Percentiles rank a stretch among this genome's conserved stretches.
phyloP scores from a whole-genome alignment of 768 basidiomycete species.

The Termitomyces sp. region DNA sequence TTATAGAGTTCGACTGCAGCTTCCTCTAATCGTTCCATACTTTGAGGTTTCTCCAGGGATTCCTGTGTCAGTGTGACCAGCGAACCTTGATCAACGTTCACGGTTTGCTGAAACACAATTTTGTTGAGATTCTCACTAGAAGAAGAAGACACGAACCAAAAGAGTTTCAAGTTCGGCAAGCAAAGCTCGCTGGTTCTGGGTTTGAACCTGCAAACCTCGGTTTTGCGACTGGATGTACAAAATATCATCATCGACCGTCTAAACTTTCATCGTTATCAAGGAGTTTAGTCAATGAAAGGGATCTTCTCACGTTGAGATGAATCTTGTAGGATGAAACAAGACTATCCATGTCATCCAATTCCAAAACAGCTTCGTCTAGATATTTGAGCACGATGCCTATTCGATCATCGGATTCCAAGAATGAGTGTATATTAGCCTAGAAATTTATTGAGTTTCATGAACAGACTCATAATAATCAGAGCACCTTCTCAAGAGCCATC shows the following conservation, averaged over 20 bases:
- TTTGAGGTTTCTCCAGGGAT: conserved; percentile 73
- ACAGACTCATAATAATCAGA: background rate
- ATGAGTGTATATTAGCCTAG: conserved; percentile 96
- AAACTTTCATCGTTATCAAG: background rate
- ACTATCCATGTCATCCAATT: conserved; percentile 87
- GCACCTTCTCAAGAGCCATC: conserved; percentile 88
- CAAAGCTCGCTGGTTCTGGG: conserved; percentile 87
- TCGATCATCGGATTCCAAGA: conserved; percentile 93
- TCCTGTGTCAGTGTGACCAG: conserved; percentile 81
- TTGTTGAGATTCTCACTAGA: background rate
- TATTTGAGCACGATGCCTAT: conserved; percentile 79
- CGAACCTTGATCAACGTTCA: conserved; percentile 81
- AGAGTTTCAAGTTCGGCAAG: conserved; percentile 84
- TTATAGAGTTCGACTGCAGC: conserved; percentile 91
- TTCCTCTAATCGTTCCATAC: conserved; percentile 75
- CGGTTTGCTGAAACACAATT: conserved; percentile 66
- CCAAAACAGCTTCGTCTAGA: conserved; percentile 83
- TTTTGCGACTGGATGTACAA: conserved; percentile 94
- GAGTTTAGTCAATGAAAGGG: background rate
- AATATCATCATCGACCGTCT: conserved; percentile 96
- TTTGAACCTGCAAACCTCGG: conserved; percentile 94
- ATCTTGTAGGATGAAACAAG: conserved; percentile 93
- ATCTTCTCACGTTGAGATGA: conserved; percentile 75
- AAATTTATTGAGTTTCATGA: background rate
- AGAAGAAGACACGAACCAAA: conserved; percentile 33